Evolutionary conservation across 176 grass and related monocot species (phyloP).

Genomic region (Otatea glauca): DNA sequence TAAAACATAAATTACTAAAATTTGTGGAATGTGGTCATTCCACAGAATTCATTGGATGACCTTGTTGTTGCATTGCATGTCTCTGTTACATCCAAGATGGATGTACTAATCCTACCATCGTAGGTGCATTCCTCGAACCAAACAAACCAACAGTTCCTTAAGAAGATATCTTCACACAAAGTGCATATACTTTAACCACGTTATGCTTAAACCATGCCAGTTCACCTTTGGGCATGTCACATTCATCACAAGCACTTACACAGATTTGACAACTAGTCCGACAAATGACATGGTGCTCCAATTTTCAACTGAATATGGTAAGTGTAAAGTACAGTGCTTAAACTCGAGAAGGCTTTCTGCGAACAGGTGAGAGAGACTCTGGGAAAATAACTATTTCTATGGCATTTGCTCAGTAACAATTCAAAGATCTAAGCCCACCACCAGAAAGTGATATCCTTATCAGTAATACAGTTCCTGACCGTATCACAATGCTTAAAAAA

Average conservation of each 20-base stretch:
- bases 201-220: constrained; percentile 24
- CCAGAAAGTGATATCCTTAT: neutral
- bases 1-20: neutral
- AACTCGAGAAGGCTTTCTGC: neutral
- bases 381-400: neutral
- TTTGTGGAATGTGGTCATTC: neutral
- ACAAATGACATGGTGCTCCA: neutral
- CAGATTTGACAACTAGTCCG: neutral
- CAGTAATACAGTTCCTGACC: neutral
- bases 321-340: neutral
- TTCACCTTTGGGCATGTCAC: neutral
- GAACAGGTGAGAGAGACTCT: neutral
- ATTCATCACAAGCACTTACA: neutral
- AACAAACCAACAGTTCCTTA: neutral
- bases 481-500: neutral
- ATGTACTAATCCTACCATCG: neutral
- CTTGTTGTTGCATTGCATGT: neutral
- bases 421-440: neutral
- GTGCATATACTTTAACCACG: neutral
- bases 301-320: neutral
- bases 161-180: neutral
- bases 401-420: neutral
- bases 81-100: neutral
- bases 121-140: neutral
- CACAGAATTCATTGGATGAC: neutral